Conservation (phyloP, 441 rosid genomes). For the Aquilaria agallochum region DNA sequence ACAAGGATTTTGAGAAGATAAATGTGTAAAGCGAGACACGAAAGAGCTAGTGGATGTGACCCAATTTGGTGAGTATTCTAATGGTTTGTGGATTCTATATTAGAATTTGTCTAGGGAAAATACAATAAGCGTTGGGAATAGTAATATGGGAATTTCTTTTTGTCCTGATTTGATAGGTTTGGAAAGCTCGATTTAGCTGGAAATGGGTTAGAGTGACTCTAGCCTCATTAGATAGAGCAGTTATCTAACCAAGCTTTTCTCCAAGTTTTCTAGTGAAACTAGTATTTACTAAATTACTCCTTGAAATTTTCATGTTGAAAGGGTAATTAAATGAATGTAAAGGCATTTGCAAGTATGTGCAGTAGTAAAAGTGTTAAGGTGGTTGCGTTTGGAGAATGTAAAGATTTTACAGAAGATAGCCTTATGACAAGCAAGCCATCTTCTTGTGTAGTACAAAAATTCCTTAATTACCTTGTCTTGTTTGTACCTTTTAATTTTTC, state of each 20-base stretch:
- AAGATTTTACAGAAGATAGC: slow-evolving; percentile 44
- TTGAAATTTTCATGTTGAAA: no score
- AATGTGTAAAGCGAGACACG: slow-evolving; percentile 33
- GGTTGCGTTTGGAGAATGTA: slow-evolving; percentile 57
- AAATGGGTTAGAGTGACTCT: slow-evolving; percentile 25
- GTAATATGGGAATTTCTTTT: slow-evolving; percentile 18
- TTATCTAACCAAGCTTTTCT: slow-evolving; percentile 48
- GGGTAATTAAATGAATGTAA: no score
- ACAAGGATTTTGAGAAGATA: slow-evolving; percentile 26
- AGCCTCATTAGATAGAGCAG: slow-evolving; percentile 43
- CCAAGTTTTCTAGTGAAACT: slow-evolving; percentile 33
- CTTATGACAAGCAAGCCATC: slow-evolving; percentile 42
- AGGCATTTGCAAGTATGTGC: slow-evolving; percentile 17
- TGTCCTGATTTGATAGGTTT: slow-evolving; percentile 15
- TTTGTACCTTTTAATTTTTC: not conserved
- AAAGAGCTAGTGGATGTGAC: slow-evolving; percentile 14
- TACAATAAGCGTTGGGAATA: slow-evolving; percentile 13
- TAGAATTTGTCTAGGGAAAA: slow-evolving; percentile 17
- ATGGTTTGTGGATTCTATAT: slow-evolving; percentile 21
- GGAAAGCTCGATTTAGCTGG: slow-evolving; percentile 25
- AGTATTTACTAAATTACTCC: slow-evolving; percentile 19
- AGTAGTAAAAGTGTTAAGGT: slow-evolving; percentile 29
- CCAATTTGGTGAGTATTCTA: slow-evolving; percentile 17
- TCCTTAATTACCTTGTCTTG: not conserved
- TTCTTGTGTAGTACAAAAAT: slow-evolving; percentile 30